Evolutionary conservation across 1,284 basidiomycete species (phyloP), one percentile per base, ranked within the genome.

Genomic region (Fistulinella cinereoalba): DNA sequence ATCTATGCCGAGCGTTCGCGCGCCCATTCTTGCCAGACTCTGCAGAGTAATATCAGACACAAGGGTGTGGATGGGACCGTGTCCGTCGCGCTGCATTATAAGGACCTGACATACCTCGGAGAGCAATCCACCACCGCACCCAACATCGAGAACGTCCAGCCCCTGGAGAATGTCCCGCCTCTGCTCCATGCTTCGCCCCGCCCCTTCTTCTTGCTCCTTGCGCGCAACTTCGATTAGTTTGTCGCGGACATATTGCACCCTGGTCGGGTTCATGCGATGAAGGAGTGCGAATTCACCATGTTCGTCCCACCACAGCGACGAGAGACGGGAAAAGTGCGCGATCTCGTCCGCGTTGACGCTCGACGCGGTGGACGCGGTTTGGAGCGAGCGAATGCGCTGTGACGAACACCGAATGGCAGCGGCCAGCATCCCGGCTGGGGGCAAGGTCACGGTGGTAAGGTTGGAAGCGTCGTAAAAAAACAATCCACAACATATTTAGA

Each of bases 271-370:
- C 96, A 99, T 98, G 59, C 83, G 82, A 66, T 99, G 97, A 27
- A 99, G 71, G 31, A 96, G 73, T 3, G 75, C 79, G 61, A 97
- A 97, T 67, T 98, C 95, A 56, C 96, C 95, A 24, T 76, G 76
- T 62, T 97, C 92, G 67, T 97, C 85, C 97, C 97, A 99, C 97
- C 97, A 99, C 61, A 89, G 78, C 21, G 89, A 85, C 0, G 93
- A 93, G 1, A 99, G 81, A 28, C 80, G 79, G 4, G 94, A 94
- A 67, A 99, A 99, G 67, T 95, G 92, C 0, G 88, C 85, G 43
- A 99, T 89, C 67, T 98, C 95, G 44, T 77, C 77, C 1, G 76
- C 62, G 62, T 95, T 95, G 58, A 93, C 77, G n/a, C 72, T 65
- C 4, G 61, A 47, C 9, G 47, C 53, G 1, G 64, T 58, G n/a